Evolutionary conservation across 164 flowering plant species (phyloP).

Genomic region (Echeveria elegans): DNA sequence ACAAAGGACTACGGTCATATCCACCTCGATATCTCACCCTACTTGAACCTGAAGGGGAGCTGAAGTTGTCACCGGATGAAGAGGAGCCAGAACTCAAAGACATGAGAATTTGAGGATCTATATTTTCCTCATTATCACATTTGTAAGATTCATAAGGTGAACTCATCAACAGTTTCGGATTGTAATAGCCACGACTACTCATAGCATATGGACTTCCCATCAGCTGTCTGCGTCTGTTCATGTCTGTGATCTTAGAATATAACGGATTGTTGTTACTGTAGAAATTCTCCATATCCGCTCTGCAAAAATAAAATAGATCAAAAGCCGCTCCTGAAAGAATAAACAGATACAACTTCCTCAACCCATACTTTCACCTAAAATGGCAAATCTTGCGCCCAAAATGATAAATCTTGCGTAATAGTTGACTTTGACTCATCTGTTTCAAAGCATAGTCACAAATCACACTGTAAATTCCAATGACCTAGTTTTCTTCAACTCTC

Average conservation of each 20-base stretch:
- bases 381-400: neutral
- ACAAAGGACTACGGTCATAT: neutral
- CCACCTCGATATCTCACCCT: neutral
- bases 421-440: neutral
- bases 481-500: neutral
- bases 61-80: constrained; percentile 4
- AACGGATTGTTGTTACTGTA: neutral
- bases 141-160: neutral
- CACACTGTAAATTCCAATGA: neutral
- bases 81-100: neutral
- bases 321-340: neutral
- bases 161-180: neutral
- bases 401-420: neutral
- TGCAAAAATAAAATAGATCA: neutral
- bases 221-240: neutral
- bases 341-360: neutral
- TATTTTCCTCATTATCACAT: neutral
- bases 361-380: neutral
- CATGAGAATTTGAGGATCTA: constrained; percentile 2
- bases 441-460: neutral
- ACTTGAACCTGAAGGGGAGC: neutral
- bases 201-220: neutral
- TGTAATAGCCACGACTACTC: neutral
- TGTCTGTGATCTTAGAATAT: neutral
- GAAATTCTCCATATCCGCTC: constrained; percentile 1